Percentiles rank a stretch among this genome's conserved stretches.
phyloP scores from a whole-genome alignment of 2,329 filamentous ascomycete genomes.

The Onygenales sp. region DNA sequence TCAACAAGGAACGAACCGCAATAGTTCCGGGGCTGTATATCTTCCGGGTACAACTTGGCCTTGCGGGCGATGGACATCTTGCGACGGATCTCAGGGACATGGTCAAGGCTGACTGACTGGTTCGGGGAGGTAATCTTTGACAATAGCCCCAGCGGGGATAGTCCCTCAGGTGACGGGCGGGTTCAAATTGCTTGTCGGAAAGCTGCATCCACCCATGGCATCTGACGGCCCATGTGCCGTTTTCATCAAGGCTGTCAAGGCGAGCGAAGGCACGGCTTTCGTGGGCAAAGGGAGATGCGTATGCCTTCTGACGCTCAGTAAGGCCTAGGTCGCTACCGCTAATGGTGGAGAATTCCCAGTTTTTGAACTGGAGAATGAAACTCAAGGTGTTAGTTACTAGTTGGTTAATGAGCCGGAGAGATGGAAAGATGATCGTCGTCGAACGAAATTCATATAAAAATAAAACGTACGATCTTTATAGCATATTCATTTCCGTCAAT shows the following conservation, averaged over 20 bases:
- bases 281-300: conserved; percentile 1
- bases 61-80: background rate
- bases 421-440: too few species aligned
- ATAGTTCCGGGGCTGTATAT: too few species aligned
- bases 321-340: background rate
- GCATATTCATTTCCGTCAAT: conserved; percentile 4
- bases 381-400: too few species aligned
- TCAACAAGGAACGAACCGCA: too few species aligned
- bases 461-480: conserved; percentile 6
- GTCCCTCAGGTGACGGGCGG: background rate
- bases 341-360: background rate
- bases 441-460: too few species aligned
- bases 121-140: conserved; percentile 1
- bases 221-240: background rate
- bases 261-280: conserved; percentile 1
- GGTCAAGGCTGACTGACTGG: background rate
- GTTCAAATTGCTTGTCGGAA: background rate
- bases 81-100: background rate
- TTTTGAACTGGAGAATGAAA: background rate
- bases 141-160: background rate
- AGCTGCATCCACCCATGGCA: conserved; percentile 1
- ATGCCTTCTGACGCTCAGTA: background rate
- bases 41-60: too few species aligned
- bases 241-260: background rate
- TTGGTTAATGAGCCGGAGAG: too few species aligned